Evolutionary conservation across 257 asterid species (phyloP).

Genomic region (Eustoma russellianum): DNA sequence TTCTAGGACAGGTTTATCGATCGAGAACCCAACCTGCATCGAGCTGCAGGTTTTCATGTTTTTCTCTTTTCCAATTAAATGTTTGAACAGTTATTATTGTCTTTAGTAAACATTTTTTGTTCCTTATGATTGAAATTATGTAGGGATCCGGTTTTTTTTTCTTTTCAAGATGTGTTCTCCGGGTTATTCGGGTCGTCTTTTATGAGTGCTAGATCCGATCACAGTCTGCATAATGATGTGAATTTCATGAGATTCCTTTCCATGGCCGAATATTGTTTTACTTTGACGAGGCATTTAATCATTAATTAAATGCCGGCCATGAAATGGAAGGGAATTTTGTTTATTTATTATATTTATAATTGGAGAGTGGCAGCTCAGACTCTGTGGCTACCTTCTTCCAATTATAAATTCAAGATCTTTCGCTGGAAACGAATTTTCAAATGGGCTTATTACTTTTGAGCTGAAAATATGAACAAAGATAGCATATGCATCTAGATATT

Average conservation of each 20-base stretch:
- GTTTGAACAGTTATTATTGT: neutral
- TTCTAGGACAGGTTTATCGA: conserved; percentile 6
- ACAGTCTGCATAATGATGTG: neutral
- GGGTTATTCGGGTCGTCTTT: conserved; percentile 21
- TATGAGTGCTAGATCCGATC: conserved; percentile 51
- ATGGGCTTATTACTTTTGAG: too few species aligned
- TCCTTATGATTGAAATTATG: conserved; percentile 6
- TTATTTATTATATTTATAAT: too few species aligned
- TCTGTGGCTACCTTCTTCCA: neutral
- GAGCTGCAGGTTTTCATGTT: conserved; percentile 14
- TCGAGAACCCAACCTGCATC: conserved; percentile 4
- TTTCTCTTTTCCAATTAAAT: neutral
- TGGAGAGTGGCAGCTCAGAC: neutral
- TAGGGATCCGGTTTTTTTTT: conserved; percentile 47
- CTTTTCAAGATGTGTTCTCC: conserved; percentile 26
- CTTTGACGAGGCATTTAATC: neutral
- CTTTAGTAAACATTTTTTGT: neutral
- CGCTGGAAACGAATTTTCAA: too few species aligned
- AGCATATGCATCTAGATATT: too few species aligned
- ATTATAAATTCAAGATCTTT: too few species aligned
- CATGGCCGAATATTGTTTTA: neutral
- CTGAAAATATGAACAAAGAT: too few species aligned
- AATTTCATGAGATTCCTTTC: conserved; percentile 1
- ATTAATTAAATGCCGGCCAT: neutral
- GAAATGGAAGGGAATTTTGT: neutral